Conservation (phyloP, 2,329 filamentous ascomycete genomes). For the Penicillium psychrosexuale region DNA sequence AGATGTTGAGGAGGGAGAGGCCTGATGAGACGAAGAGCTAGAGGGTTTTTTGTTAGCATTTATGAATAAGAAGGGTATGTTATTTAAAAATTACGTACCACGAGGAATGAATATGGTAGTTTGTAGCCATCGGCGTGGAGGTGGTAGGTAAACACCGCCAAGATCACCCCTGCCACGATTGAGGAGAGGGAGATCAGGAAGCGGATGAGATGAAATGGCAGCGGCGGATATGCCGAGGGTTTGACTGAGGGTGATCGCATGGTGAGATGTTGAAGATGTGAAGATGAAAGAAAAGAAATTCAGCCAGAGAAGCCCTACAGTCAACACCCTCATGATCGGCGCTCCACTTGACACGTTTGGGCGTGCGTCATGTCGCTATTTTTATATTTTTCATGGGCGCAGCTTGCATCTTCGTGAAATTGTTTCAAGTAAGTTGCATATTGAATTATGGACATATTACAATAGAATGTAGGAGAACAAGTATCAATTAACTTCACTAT, state of each 20-base stretch:
- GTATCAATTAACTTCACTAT: neutral
- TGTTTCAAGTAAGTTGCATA: neutral
- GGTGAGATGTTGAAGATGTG: conserved; percentile 9
- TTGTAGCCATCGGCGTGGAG: conserved; percentile 51
- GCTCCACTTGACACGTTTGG: conserved; percentile 68
- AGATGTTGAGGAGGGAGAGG: conserved; percentile 50
- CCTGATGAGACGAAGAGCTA: conserved; percentile 53
- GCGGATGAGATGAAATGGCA: conserved; percentile 43
- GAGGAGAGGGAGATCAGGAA: conserved; percentile 49
- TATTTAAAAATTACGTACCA: conserved; percentile 42
- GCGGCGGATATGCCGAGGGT: conserved; percentile 40
- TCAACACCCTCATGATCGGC: conserved; percentile 13
- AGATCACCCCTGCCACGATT: conserved; percentile 53
- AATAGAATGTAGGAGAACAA: neutral
- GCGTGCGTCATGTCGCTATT: conserved; percentile 54
- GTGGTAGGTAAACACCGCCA: conserved; percentile 56
- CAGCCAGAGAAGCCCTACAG: neutral
- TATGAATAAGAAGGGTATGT: no score
- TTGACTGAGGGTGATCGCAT: conserved; percentile 35
- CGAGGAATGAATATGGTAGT: conserved; percentile 59
- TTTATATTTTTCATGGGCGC: conserved; percentile 10
- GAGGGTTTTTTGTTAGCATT: neutral
- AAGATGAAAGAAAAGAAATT: neutral
- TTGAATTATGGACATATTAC: neutral
- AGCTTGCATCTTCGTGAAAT: neutral